Conservation (phyloP, 345 rosid genomes). For the Eucalyptus pauciflora region DNA sequence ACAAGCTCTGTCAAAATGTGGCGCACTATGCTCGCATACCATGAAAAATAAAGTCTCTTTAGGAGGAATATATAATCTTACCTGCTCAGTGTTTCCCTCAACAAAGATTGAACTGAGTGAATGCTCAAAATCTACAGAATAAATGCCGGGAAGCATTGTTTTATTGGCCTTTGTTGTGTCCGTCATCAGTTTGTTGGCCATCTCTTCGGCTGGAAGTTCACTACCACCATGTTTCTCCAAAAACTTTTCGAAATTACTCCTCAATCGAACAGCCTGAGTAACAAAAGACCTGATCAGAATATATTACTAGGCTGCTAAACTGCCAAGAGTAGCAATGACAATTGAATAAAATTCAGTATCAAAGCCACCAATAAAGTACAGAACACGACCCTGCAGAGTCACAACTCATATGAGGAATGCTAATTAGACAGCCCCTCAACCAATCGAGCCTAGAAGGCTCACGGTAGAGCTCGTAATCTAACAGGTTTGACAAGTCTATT, state of each 20-base stretch:
- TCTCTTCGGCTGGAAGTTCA: slow-evolving; percentile 41
- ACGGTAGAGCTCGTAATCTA: neutral
- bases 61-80: neutral
- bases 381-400: neutral
- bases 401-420: neutral
- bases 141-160: slow-evolving; percentile 20
- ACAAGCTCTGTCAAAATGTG: neutral
- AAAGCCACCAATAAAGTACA: neutral
- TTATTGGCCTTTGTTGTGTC: slow-evolving; percentile 33
- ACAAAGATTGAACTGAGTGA: slow-evolving; percentile 50
- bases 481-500: neutral
- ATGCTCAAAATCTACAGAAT: slow-evolving; percentile 26
- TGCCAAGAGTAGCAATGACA: neutral
- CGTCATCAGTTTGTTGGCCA: slow-evolving; percentile 48
- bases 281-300: neutral
- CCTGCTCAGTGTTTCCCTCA: slow-evolving; percentile 19
- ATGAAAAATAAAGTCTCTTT: neutral
- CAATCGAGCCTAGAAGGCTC: neutral
- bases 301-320: neutral
- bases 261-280: neutral
- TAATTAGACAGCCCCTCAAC: neutral
- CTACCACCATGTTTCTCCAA: slow-evolving; percentile 9
- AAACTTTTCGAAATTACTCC: slow-evolving; percentile 22
- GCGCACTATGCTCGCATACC: neutral
- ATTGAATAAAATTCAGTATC: neutral